Conservation (phyloP, 805 yeast species). For the Saccharomyces paradoxus region DNA sequence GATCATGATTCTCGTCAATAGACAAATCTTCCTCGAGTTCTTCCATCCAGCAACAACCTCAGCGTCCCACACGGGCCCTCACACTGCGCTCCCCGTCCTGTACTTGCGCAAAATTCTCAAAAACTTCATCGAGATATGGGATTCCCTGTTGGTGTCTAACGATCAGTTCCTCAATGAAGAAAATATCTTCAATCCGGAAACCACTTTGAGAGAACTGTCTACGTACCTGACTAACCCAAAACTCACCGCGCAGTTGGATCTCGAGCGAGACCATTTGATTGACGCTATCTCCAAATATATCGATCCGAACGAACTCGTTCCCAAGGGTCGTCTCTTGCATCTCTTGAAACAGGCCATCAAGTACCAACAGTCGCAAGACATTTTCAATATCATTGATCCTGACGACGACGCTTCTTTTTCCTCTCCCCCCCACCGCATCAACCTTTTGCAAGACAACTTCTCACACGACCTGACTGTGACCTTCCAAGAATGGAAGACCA, state of each 20-base stretch:
- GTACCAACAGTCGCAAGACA: slow-evolving; percentile 36
- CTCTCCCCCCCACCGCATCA: slow-evolving; percentile 1
- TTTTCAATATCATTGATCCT: slow-evolving; percentile 30
- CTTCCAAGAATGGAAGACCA: slow-evolving; percentile 12
- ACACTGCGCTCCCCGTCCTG: slow-evolving; percentile 4
- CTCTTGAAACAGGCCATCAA: slow-evolving; percentile 44
- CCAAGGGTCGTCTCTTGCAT: slow-evolving; percentile 43
- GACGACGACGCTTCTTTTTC: slow-evolving; percentile 3
- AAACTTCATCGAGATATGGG: slow-evolving; percentile 23
- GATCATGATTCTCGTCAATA: slow-evolving; percentile 19
- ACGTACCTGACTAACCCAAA: slow-evolving; percentile 27
- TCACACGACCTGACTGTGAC: slow-evolving; percentile 2
- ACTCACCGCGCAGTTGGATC: slow-evolving; percentile 4
- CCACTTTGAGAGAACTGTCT: slow-evolving; percentile 23
- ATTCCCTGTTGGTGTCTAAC: slow-evolving; percentile 12
- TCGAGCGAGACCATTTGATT: slow-evolving; percentile 25
- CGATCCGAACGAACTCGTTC: slow-evolving; percentile 46
- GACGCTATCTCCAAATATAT: slow-evolving; percentile 38
- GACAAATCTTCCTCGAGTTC: slow-evolving; percentile 25
- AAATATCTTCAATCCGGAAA: slow-evolving; percentile 20
- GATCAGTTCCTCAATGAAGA: slow-evolving; percentile 9
- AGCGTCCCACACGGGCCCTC: background rate
- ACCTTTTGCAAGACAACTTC: slow-evolving; percentile 16
- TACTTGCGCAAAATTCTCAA: slow-evolving; percentile 22
- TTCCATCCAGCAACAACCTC: slow-evolving; percentile 14